Conservation (phyloP, 176 grass and related monocot species). For the Aechmea fasciata region DNA sequence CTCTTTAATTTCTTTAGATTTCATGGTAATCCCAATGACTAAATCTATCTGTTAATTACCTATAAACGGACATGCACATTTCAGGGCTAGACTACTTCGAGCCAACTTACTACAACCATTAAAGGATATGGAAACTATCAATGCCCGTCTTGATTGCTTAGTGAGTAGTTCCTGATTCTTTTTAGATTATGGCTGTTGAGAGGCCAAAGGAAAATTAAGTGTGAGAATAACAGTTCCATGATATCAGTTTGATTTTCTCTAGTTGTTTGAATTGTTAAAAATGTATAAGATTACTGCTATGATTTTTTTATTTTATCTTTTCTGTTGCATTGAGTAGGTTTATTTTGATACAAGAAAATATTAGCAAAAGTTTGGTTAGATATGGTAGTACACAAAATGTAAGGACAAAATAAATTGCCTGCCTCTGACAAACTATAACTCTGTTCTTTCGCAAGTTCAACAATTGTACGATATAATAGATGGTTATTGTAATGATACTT, state of each 20-base stretch:
- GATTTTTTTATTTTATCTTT: no score
- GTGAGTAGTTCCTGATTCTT: slow-evolving; percentile 34
- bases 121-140: slow-evolving; percentile 87
- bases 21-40: no score
- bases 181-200: background rate
- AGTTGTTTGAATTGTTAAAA: no score
- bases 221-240: background rate
- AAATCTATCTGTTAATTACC: slow-evolving; percentile 9
- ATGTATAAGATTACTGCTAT: no score
- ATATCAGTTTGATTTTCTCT: no score
- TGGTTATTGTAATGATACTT: background rate
- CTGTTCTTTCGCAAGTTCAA: background rate
- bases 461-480: background rate
- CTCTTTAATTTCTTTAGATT: no score
- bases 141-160: slow-evolving; percentile 87
- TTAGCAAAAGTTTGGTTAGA: no score
- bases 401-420: no score
- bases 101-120: slow-evolving; percentile 88
- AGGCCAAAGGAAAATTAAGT: background rate
- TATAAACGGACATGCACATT: slow-evolving; percentile 21
- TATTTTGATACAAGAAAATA: no score
- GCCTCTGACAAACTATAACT: background rate
- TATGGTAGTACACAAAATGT: no score
- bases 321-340: no score
- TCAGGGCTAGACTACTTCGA: slow-evolving; percentile 80